Conservation (phyloP, 2,329 filamentous ascomycete species). For the Calycina marina region DNA sequence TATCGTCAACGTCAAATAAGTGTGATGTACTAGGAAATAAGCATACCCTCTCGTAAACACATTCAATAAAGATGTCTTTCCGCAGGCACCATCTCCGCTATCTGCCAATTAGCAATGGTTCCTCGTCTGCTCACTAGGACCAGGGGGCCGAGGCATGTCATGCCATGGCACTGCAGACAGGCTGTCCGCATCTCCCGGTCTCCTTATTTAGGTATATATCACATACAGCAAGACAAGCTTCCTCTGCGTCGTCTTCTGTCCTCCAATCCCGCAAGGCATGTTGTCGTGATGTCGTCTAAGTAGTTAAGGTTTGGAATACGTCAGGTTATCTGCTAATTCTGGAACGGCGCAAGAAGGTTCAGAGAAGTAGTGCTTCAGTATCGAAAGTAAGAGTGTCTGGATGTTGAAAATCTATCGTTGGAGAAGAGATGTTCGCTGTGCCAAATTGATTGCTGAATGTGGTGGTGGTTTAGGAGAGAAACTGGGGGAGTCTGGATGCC, state of each 20-base stretch:
- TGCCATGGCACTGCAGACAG: neutral
- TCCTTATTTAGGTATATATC: neutral
- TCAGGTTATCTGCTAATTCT: too few species aligned
- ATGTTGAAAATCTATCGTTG: too few species aligned
- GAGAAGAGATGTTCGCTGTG: too few species aligned
- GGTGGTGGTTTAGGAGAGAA: too few species aligned
- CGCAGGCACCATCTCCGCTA: slow-evolving; percentile 89
- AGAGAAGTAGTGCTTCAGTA: too few species aligned
- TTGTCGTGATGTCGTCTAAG: too few species aligned
- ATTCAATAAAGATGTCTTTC: slow-evolving; percentile 93
- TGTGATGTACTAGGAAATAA: slow-evolving; percentile 10
- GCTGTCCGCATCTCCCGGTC: neutral
- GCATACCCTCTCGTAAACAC: slow-evolving; percentile 92
- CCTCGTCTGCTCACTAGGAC: slow-evolving; percentile 9
- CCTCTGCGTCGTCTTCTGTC: slow-evolving; percentile 53
- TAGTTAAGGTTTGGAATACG: too few species aligned
- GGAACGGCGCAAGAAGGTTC: too few species aligned
- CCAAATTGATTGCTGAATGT: too few species aligned
- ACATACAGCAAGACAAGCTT: slow-evolving; percentile 61
- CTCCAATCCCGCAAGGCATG: slow-evolving; percentile 27
- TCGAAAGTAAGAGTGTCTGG: too few species aligned
- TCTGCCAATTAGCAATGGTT: slow-evolving; percentile 10
- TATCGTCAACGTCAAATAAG: slow-evolving; percentile 7
- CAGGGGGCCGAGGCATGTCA: neutral
- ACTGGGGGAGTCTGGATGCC: too few species aligned